A percentile compares a stretch with the other conserved stretches of the same genome.
Evolutionary conservation across 2,329 filamentous ascomycete genomes (phyloP).

Genomic region (Lachnum nothofagi): DNA sequence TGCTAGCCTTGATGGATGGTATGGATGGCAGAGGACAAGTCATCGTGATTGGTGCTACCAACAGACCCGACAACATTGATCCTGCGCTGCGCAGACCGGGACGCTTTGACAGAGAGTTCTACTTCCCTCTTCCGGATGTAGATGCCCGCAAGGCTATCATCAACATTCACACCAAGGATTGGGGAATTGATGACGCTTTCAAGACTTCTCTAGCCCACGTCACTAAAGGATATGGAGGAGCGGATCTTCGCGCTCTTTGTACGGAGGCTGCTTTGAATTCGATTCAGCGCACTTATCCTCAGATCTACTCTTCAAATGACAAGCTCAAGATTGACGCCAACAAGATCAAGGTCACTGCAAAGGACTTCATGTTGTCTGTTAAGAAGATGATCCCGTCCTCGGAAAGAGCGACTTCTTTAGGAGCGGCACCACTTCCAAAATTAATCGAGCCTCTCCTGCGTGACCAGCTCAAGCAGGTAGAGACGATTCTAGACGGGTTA

Average conservation of each 20-base stretch:
- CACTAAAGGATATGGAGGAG: slow-evolving; percentile 95
- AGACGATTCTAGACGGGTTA: slow-evolving; percentile 64
- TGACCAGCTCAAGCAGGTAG: slow-evolving; percentile 65
- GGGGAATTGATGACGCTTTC: slow-evolving; percentile 76
- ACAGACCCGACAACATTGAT: slow-evolving; percentile 92
- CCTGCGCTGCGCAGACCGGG: slow-evolving; percentile 90
- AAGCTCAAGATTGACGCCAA: slow-evolving; percentile 84
- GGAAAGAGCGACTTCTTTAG: slow-evolving; percentile 80
- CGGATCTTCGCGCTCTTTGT: slow-evolving; percentile 86
- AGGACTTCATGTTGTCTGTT: slow-evolving; percentile 95
- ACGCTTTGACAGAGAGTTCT: slow-evolving; percentile 95
- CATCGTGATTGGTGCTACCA: slow-evolving; percentile 97
- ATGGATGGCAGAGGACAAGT: slow-evolving; percentile 98
- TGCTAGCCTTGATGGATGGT: slow-evolving; percentile 93
- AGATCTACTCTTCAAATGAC: slow-evolving; percentile 86
- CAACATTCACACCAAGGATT: slow-evolving; percentile 91
- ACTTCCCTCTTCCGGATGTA: slow-evolving; percentile 85
- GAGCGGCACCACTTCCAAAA: slow-evolving; percentile 73
- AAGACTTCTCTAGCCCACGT: slow-evolving; percentile 78
- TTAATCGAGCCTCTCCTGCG: slow-evolving; percentile 76
- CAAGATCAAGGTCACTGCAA: slow-evolving; percentile 79
- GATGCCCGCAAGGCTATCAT: slow-evolving; percentile 79
- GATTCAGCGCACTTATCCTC: slow-evolving; percentile 90
- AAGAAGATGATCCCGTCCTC: slow-evolving; percentile 96
- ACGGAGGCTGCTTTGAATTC: slow-evolving; percentile 95